Base-by-base conservation (phyloP, 495 filamentous ascomycete genomes). In the Aspergillus egyptiacus region DNA sequence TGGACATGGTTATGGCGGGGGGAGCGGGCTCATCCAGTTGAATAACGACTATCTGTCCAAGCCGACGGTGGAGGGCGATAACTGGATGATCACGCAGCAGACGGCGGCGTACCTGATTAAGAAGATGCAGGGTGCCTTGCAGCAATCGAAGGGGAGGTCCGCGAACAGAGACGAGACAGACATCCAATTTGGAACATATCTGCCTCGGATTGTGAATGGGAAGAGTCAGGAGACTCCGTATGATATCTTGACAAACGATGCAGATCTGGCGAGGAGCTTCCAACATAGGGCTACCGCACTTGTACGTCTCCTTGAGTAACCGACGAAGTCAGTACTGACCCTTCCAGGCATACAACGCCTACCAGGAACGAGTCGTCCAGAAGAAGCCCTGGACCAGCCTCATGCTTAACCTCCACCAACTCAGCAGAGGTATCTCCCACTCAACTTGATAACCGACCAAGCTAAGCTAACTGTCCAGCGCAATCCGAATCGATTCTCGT, bases 51-150 rank as follows among this genome's bases (percentile, higher is more conserved):
- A 75, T 45, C 56, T 74, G 2, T 71, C 69, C 8, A 75, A 76
- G 55, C 69, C 69, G 1, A 77, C 73, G 1, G 72, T 76, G 14
- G 73, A 77, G 50, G 74, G 74, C 15, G 74, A 77, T 52, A 76
- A 77, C 34, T 76, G 72, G 71, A 75, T 77, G 72, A 74, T 77
- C 25, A 73, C 69, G 3, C 70, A 75, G 46, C 74, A 76, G 56
- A 66, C 70, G 6, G 68, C 72, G 3, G 63, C 63, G 6, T 74
- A 72, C 50, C 43, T 77, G 25, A 73, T 76, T 34, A 75, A 76
- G 51, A 69, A 69, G 24, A 75, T 77, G 70, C 53, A 61, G 22
- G 37, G 53, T 24, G 69, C 66, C 0, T 65, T 7, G 5, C 10
- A 1, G 20, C 3, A 2, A 17, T 9, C 33, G 15, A 23, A 1